Evolutionary conservation across 2,329 filamentous ascomycete genomes (phyloP).

Genomic region (Fusarium illudens): DNA sequence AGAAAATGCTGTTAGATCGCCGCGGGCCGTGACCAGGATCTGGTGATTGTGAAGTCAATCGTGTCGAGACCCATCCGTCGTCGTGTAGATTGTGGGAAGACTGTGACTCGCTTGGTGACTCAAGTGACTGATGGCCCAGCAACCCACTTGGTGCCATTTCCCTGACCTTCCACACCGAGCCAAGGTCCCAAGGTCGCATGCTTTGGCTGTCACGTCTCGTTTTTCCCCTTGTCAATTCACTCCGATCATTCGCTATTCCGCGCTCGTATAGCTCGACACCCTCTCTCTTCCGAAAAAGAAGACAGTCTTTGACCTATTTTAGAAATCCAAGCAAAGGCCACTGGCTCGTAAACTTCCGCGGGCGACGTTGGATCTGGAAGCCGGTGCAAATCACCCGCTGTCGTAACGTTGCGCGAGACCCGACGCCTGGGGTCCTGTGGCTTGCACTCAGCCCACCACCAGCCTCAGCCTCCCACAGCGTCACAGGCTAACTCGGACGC

Average conservation of each 20-base stretch:
- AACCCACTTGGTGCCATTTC: constrained; percentile 13
- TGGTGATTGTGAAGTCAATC: constrained; percentile 19
- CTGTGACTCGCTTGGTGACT: constrained; percentile 22
- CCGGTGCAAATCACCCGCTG: constrained; percentile 3
- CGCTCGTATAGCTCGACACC: constrained; percentile 17
- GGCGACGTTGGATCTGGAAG: constrained; percentile 10
- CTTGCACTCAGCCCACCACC: constrained; percentile 18
- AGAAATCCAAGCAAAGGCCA: constrained; percentile 4
- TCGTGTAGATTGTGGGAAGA: constrained; percentile 3
- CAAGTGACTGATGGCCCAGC: constrained; percentile 21
- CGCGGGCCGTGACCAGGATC: constrained; percentile 6
- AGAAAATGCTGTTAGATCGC: constrained; percentile 7
- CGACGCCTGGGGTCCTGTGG: constrained; percentile 24
- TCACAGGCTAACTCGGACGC: neutral
- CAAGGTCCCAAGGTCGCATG: constrained; percentile 14
- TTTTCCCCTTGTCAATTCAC: constrained; percentile 17
- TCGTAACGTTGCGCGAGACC: constrained; percentile 37
- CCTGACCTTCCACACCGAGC: constrained; percentile 10
- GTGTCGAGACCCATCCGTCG: neutral
- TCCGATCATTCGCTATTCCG: neutral
- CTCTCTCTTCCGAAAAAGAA: constrained; percentile 11
- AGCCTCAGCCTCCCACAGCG: constrained; percentile 25
- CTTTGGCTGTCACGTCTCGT: neutral
- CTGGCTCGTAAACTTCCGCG: constrained; percentile 21
- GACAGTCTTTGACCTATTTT: neutral